Evolutionary conservation across 2,329 filamentous ascomycete genomes (phyloP).

Genomic region (Aspergillus sp.): DNA sequence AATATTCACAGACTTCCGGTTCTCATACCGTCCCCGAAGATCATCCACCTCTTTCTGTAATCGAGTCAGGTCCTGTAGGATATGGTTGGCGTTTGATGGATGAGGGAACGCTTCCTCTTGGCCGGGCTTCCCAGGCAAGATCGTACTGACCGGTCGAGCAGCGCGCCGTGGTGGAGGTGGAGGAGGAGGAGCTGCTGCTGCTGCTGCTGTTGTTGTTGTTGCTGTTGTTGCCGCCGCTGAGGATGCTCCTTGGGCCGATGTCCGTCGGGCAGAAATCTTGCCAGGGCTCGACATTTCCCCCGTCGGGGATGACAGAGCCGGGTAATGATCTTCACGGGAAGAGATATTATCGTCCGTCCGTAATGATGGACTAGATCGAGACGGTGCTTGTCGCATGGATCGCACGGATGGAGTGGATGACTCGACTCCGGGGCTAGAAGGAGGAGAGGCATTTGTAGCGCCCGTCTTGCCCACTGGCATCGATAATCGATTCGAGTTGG

Average conservation of each 20-base stretch:
- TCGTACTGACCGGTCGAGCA: constrained; percentile 7
- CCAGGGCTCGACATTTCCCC: background rate
- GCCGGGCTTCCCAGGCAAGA: constrained; percentile 14
- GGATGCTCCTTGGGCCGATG: too few relatives aligned
- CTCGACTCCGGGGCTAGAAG: constrained; percentile 24
- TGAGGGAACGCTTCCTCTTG: constrained; percentile 22
- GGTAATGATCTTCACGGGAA: background rate
- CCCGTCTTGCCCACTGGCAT: constrained; percentile 37
- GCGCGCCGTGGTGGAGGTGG: constrained; percentile 42
- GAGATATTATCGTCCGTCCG: constrained; percentile 8
- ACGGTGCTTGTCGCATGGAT: background rate
- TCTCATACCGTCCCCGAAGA: constrained; percentile 33
- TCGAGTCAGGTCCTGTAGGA: constrained; percentile 63
- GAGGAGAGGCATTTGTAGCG: constrained; percentile 28
- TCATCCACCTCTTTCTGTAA: constrained; percentile 69
- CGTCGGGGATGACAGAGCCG: background rate
- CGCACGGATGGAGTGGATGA: constrained; percentile 12
- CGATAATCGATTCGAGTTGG: constrained; percentile 24
- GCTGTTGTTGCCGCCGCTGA: too few relatives aligned
- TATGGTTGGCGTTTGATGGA: constrained; percentile 45
- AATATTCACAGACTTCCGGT: constrained; percentile 16
- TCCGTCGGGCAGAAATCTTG: too few relatives aligned
- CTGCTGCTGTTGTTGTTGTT: constrained; percentile 1
- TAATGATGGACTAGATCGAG: background rate
- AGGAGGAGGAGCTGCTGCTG: constrained; percentile 14